phyloP scores from a whole-genome alignment of 108 stramenopile genomes.

The Cyclostephanos tholiformis region DNA sequence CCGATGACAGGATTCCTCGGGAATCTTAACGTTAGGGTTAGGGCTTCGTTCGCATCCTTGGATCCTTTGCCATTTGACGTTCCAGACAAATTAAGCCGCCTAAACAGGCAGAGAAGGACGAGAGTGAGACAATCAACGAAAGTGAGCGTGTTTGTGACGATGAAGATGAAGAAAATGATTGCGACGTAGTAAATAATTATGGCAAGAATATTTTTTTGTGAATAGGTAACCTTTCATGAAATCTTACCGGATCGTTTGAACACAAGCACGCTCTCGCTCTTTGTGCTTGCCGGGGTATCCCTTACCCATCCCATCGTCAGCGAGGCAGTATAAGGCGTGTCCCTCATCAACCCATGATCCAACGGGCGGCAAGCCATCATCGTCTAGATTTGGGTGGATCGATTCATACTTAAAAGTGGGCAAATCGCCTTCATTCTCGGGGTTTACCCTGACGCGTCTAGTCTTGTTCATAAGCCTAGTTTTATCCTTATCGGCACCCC shows the following conservation, averaged over 20 bases:
- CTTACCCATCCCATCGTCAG: constrained; percentile 77
- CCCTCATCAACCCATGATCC: constrained; percentile 87
- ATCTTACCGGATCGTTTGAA: constrained; percentile 76
- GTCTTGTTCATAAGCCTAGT: constrained; percentile 43
- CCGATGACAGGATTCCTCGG: constrained; percentile 98
- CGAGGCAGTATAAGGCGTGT: constrained; percentile 90
- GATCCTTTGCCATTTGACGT: constrained; percentile 33
- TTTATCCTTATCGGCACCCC: constrained; percentile 60
- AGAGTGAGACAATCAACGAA: too few species aligned
- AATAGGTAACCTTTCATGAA: too few species aligned
- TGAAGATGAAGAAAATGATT: too few species aligned
- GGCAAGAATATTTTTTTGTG: too few species aligned
- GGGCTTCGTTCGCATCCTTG: constrained; percentile 46
- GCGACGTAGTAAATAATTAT: too few species aligned
- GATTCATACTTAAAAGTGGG: constrained; percentile 50
- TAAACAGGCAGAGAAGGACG: too few species aligned
- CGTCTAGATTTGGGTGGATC: constrained; percentile 72
- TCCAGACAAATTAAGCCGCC: constrained; percentile 35
- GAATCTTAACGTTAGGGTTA: constrained; percentile 92
- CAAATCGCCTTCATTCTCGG: constrained; percentile 43
- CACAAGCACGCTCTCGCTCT: constrained; percentile 88
- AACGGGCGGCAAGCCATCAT: constrained; percentile 93
- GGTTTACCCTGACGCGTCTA: constrained; percentile 39
- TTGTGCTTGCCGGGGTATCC: constrained; percentile 86
- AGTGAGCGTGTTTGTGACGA: too few species aligned